Conservation (phyloP, 1,139 yeast species). For the Chernovozyma aurita region DNA sequence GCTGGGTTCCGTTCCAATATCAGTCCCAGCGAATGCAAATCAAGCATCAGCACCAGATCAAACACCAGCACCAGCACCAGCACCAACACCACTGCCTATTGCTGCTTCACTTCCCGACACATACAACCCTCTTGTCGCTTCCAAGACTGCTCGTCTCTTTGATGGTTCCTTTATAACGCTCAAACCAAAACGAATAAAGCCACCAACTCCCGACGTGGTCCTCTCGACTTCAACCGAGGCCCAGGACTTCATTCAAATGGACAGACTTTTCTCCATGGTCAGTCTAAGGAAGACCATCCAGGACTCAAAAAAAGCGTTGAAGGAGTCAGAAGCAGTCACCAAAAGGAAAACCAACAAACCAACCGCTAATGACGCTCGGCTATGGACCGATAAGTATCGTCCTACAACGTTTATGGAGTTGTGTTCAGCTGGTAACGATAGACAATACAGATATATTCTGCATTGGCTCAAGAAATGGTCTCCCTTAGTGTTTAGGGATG, state of each 20-base stretch:
- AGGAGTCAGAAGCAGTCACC: not conserved
- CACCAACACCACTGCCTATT: constrained; percentile 2
- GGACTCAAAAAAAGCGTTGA: constrained; percentile 3
- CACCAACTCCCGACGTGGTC: constrained; percentile 1
- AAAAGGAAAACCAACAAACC: not conserved
- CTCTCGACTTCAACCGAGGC: constrained; percentile 3
- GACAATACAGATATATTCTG: constrained; percentile 63
- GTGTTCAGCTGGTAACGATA: constrained; percentile 79
- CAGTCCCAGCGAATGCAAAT: not conserved
- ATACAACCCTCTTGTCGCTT: not conserved
- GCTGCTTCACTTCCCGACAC: constrained; percentile 3
- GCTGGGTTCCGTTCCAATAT: not conserved
- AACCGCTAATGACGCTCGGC: not conserved
- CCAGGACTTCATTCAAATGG: constrained; percentile 5
- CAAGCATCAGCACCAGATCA: not conserved
- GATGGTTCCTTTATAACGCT: constrained; percentile 3
- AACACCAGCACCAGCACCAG: constrained; percentile 1
- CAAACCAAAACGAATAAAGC: not conserved
- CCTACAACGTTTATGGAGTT: constrained; percentile 60
- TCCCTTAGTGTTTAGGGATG: constrained; percentile 54
- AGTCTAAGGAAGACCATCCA: constrained; percentile 3
- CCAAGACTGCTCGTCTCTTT: constrained; percentile 2
- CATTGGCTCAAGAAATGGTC: constrained; percentile 87
- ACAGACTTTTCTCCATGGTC: constrained; percentile 5
- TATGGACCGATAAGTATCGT: constrained; percentile 81